A percentile compares a stretch with the other conserved stretches of the same genome.
Evolutionary conservation across 2,329 filamentous ascomycete species (phyloP).

Genomic region (Aspergillus texensis): DNA sequence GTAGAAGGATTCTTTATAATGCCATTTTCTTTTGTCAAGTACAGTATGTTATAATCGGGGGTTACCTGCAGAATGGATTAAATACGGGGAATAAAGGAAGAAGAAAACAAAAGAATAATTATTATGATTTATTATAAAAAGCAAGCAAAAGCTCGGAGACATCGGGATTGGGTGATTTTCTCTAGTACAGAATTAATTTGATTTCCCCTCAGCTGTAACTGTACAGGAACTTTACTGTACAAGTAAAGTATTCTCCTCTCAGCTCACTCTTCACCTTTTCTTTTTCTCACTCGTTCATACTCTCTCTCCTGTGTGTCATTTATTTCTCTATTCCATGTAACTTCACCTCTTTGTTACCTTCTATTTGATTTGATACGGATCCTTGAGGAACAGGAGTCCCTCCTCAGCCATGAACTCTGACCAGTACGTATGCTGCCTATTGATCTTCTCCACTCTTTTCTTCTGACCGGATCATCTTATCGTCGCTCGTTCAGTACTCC

Average conservation of each 20-base stretch:
- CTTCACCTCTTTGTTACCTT: constrained; percentile 3
- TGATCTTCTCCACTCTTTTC: constrained; percentile 16
- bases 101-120: neutral
- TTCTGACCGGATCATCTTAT: constrained; percentile 24
- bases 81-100: neutral
- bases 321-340: constrained; percentile 9
- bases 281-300: constrained; percentile 16
- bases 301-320: neutral
- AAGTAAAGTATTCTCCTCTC: constrained; percentile 2
- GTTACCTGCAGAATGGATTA: neutral
- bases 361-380: constrained; percentile 1
- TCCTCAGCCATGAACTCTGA: constrained; percentile 23
- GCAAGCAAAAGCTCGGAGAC: constrained; percentile 6
- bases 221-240: constrained; percentile 4
- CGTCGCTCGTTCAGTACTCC: constrained; percentile 22
- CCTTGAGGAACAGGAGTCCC: constrained; percentile 1
- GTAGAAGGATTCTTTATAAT: neutral
- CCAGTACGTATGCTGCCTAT: constrained; percentile 29
- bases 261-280: constrained; percentile 11
- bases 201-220: constrained; percentile 12
- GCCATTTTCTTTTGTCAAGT: neutral
- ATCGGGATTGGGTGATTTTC: constrained; percentile 12
- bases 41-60: neutral
- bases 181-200: constrained; percentile 5
- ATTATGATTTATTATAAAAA: neutral